A percentile compares a stretch with the other conserved stretches of the same genome.
Conservation (phyloP, 2,329 filamentous ascomycete species). For the Nigrospora sphaerica region DNA sequence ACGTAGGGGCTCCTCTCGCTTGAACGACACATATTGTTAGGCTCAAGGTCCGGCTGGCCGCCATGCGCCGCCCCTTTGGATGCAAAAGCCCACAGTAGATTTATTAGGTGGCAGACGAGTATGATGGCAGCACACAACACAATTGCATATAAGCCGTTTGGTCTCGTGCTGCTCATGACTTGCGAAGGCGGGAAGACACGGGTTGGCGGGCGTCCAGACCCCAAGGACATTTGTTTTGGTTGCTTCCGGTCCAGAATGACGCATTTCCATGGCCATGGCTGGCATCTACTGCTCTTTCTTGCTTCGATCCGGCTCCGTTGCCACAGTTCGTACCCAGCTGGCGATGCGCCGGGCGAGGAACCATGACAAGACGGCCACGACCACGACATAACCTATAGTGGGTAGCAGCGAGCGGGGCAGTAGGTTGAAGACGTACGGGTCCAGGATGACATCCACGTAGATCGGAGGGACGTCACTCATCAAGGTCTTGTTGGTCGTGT, state of each 20-base stretch:
- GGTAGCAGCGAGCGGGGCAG: constrained; percentile 72
- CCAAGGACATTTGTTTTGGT: not conserved
- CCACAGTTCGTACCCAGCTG: constrained; percentile 20
- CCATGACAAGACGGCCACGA: constrained; percentile 47
- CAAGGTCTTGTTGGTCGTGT: constrained; percentile 62
- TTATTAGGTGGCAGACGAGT: not conserved
- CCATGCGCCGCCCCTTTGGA: not conserved
- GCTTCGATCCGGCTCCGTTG: constrained; percentile 14
- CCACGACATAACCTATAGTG: constrained; percentile 60
- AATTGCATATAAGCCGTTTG: too few relatives aligned
- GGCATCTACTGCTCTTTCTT: constrained; percentile 31
- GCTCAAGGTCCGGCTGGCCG: too few relatives aligned
- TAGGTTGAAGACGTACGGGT: constrained; percentile 75
- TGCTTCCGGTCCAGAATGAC: not conserved
- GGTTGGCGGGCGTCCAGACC: too few relatives aligned
- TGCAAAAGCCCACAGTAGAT: not conserved
- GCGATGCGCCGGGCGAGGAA: constrained; percentile 32
- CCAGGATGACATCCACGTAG: constrained; percentile 73
- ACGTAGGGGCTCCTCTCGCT: too few relatives aligned
- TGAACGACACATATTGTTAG: too few relatives aligned
- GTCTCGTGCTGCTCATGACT: not conserved
- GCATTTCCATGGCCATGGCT: not conserved
- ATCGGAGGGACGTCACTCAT: constrained; percentile 73
- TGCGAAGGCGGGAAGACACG: not conserved
- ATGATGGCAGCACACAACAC: too few relatives aligned